These are phyloP conservation scores for Schwanniomyces vanrijiae DNA, from an alignment of 805 yeast species.

Conservation along the genomic window DNA sequence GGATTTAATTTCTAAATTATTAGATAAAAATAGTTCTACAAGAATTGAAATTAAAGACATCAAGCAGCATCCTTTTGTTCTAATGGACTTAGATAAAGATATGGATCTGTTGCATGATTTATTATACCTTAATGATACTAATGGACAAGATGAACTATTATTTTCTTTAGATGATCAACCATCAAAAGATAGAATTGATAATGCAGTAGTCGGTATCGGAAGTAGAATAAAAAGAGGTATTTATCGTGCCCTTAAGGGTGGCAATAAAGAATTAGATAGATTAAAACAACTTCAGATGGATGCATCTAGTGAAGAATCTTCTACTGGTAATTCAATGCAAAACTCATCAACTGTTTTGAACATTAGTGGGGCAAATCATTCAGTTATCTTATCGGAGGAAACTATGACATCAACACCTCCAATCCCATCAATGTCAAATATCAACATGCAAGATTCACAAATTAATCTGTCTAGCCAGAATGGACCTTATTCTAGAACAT, in stretches of 20 bases:
- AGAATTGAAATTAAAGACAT: slow-evolving; percentile 73
- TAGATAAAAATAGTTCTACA: slow-evolving; percentile 66
- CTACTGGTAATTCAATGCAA: slow-evolving; percentile 13
- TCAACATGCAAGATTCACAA: neutral
- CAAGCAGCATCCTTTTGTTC: slow-evolving; percentile 70
- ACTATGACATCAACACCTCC: slow-evolving; percentile 15
- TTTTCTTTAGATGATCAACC: slow-evolving; percentile 21
- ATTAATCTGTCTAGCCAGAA: slow-evolving; percentile 11
- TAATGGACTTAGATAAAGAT: slow-evolving; percentile 40
- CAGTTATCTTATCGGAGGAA: slow-evolving; percentile 35
- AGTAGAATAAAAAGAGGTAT: slow-evolving; percentile 56
- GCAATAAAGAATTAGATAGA: slow-evolving; percentile 24
- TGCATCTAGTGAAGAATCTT: slow-evolving; percentile 33
- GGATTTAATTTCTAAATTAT: slow-evolving; percentile 60
- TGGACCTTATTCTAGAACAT: slow-evolving; percentile 12
- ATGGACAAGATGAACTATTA: neutral
- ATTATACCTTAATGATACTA: slow-evolving; percentile 27
- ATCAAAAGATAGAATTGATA: slow-evolving; percentile 65
- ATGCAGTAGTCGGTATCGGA: slow-evolving; percentile 83
- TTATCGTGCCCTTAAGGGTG: slow-evolving; percentile 39
- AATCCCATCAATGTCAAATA: neutral
- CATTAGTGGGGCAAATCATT: slow-evolving; percentile 15
- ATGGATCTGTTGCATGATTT: slow-evolving; percentile 34
- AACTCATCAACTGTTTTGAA: slow-evolving; percentile 13
- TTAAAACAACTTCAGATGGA: slow-evolving; percentile 23